These are phyloP conservation scores for Yamadazyma sp. DNA, from an alignment of 805 yeast species.

Conservation along the genomic window DNA sequence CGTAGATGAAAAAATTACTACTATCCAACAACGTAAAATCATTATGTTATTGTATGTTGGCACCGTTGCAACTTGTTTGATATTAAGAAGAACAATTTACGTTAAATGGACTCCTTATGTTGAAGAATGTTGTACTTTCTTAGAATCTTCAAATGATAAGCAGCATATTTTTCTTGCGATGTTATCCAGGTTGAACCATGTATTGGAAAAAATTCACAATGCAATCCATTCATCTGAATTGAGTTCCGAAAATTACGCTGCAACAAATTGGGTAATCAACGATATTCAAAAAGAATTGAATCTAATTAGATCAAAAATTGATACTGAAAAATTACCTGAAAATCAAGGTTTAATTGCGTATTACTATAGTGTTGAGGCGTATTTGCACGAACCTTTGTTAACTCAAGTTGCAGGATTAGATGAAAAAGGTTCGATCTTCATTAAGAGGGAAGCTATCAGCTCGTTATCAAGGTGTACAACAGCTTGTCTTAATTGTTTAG, in stretches of 20 bases:
- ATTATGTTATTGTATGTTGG: conserved; percentile 59
- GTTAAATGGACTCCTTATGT: conserved; percentile 65
- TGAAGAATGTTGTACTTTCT: conserved; percentile 53
- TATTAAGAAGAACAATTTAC: conserved; percentile 59
- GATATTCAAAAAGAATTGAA: conserved; percentile 51
- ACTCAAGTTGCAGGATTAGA: conserved; percentile 17
- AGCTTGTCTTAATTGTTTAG: conserved; percentile 51
- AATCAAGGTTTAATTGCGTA: conserved; percentile 19
- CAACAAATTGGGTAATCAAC: conserved; percentile 36
- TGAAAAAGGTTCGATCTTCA: conserved; percentile 12
- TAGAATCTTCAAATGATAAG: conserved; percentile 36
- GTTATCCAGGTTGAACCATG: conserved; percentile 56
- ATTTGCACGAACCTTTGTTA: conserved; percentile 55
- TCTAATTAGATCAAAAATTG: conserved; percentile 35
- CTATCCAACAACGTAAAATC: conserved; percentile 46
- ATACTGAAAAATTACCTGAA: conserved; percentile 31
- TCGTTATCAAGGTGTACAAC: conserved; percentile 51
- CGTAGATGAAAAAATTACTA: conserved; percentile 5
- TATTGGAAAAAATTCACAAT: conserved; percentile 60
- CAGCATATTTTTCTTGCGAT: conserved; percentile 46
- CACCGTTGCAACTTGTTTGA: conserved; percentile 61
- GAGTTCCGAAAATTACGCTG: conserved; percentile 18
- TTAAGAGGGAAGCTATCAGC: conserved; percentile 29
- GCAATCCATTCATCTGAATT: conserved; percentile 40
- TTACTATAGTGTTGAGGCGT: conserved; percentile 63